Percentiles rank a stretch among this genome's conserved stretches.
Evolutionary conservation across 441 rosid species (phyloP).

Genomic region (Pelargonium myrrhifolium): DNA sequence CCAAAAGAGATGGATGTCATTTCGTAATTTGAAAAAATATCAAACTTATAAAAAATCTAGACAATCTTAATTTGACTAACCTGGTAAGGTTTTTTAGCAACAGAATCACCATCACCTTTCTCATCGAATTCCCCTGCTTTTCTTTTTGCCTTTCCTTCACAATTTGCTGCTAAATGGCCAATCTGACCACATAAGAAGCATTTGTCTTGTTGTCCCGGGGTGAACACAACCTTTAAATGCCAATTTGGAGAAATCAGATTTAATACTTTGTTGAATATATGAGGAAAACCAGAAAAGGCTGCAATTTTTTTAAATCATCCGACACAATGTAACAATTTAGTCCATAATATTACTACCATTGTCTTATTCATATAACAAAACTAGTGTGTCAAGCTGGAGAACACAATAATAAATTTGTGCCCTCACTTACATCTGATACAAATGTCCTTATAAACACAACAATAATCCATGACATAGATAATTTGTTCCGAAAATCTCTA

Average conservation of each 20-base stretch:
- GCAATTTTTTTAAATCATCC: neutral
- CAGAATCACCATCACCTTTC: constrained; percentile 53
- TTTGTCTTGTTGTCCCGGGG: constrained; percentile 86
- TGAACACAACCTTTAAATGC: constrained; percentile 61
- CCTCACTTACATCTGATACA: neutral
- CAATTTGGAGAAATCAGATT: constrained; percentile 14
- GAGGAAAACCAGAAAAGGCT: neutral
- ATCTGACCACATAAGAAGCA: constrained; percentile 93
- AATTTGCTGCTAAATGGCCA: constrained; percentile 81
- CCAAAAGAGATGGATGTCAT: neutral
- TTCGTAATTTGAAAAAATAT: neutral
- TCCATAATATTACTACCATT: neutral
- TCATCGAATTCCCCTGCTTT: constrained; percentile 93
- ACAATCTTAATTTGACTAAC: constrained; percentile 25
- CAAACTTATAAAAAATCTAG: no score
- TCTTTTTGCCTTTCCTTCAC: constrained; percentile 84
- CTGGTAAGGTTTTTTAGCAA: constrained; percentile 86
- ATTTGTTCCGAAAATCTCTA: neutral
- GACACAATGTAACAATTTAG: neutral
- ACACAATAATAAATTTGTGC: neutral
- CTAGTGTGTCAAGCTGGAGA: neutral
- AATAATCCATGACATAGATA: neutral
- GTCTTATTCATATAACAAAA: neutral
- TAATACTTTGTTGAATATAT: neutral
- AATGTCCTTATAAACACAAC: neutral